phyloP scores from a whole-genome alignment of 2,329 filamentous ascomycete species.

The Aspergillus amoenus region DNA sequence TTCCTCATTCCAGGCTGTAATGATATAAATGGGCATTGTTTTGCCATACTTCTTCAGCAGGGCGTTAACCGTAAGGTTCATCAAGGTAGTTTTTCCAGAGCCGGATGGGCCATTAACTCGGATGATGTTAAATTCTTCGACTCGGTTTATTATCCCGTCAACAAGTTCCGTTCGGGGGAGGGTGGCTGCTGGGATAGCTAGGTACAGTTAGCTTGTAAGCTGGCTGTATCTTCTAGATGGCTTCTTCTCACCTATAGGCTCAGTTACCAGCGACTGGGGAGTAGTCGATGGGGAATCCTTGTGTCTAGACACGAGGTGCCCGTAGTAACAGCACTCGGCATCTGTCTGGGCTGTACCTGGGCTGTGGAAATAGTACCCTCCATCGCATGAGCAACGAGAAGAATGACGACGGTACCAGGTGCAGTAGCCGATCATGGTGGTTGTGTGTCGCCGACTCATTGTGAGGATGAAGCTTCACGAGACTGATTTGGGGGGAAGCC shows the following conservation, averaged over 20 bases:
- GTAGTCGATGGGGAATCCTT: too few relatives aligned
- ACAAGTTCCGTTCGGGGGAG: background rate
- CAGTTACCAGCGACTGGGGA: background rate
- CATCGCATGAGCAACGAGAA: too few relatives aligned
- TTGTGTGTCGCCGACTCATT: too few relatives aligned
- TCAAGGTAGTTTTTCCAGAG: constrained; percentile 15
- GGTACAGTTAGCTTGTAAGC: background rate
- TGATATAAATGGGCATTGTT: constrained; percentile 8
- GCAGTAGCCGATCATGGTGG: too few relatives aligned
- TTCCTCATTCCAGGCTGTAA: constrained; percentile 5
- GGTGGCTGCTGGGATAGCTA: background rate
- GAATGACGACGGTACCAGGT: too few relatives aligned
- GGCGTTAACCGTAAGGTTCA: constrained; percentile 14
- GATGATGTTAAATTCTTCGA: constrained; percentile 9
- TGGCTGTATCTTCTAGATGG: fast-evolving
- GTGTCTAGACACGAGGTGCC: too few relatives aligned
- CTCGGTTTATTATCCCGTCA: constrained; percentile 9
- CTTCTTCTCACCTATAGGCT: background rate
- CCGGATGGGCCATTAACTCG: constrained; percentile 10
- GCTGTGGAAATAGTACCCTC: too few relatives aligned
- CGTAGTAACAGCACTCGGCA: too few relatives aligned
- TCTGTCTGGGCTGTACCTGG: too few relatives aligned
- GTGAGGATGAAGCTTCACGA: too few relatives aligned
- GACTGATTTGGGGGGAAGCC: too few relatives aligned
- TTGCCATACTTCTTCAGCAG: constrained; percentile 4